These are phyloP conservation scores for Chlorencoelia australis DNA, from an alignment of 2,329 filamentous ascomycete genomes.

Conservation along the genomic window DNA sequence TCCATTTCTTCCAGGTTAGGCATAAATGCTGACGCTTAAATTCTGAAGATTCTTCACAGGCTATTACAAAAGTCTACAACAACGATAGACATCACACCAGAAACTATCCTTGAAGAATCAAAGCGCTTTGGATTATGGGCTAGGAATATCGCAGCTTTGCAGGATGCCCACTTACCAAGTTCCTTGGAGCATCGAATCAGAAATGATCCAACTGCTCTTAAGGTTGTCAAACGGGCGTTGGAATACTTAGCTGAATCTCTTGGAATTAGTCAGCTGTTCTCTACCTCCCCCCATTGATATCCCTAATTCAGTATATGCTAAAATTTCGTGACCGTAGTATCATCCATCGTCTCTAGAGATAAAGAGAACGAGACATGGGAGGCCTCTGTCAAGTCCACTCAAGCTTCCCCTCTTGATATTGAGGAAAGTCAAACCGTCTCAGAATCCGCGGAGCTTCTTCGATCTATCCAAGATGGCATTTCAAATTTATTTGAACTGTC, in stretches of 20 bases:
- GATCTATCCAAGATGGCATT: constrained; percentile 15
- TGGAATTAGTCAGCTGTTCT: constrained; percentile 13
- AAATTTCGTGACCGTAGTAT: no score
- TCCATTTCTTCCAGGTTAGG: neutral
- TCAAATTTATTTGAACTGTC: constrained; percentile 19
- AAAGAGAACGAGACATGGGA: constrained; percentile 15
- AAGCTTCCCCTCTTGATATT: constrained; percentile 4
- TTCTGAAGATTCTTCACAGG: no score
- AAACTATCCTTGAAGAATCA: constrained; percentile 7
- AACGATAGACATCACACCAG: no score
- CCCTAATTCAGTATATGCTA: no score
- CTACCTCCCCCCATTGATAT: no score
- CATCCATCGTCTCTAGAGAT: constrained; percentile 12
- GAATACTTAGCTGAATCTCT: constrained; percentile 14
- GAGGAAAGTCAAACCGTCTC: constrained; percentile 11
- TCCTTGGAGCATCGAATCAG: constrained; percentile 19
- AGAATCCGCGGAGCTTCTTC: constrained; percentile 16
- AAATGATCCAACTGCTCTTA: no score
- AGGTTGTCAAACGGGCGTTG: no score
- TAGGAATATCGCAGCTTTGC: constrained; percentile 18
- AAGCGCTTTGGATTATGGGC: constrained; percentile 19
- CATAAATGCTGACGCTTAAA: no score
- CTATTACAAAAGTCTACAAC: no score
- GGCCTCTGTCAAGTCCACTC: constrained; percentile 12
- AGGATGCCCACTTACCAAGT: constrained; percentile 5